Percentiles rank a stretch among this genome's conserved stretches.
These are phyloP conservation scores for Fonsecaea nubica DNA, from an alignment of 2,329 filamentous ascomycete genomes.

Conservation along the genomic window DNA sequence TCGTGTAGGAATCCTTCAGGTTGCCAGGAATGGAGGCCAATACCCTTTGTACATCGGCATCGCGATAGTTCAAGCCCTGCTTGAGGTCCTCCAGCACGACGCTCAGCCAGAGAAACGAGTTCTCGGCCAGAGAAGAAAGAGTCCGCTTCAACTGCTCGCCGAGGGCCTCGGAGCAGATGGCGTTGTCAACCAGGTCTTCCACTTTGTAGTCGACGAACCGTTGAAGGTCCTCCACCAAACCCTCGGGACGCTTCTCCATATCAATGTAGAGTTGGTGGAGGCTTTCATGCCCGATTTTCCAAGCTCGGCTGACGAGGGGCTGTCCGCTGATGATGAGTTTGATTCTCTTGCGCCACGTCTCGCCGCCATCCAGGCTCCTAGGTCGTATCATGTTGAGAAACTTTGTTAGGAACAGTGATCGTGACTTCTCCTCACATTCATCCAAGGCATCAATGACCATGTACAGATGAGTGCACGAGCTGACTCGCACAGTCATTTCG, in stretches of 20 bases:
- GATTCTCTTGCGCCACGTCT: constrained; percentile 17
- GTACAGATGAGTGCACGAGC: constrained; percentile 22
- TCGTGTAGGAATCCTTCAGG: constrained; percentile 26
- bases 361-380: constrained; percentile 6
- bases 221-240: constrained; percentile 23
- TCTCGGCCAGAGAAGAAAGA: constrained; percentile 17
- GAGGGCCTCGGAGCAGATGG: constrained; percentile 20
- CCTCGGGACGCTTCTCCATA: constrained; percentile 25
- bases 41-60: constrained; percentile 20
- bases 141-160: constrained; percentile 23
- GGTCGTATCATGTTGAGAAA: constrained; percentile 15
- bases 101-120: constrained; percentile 31
- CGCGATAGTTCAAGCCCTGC: constrained; percentile 19
- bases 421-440: constrained; percentile 28
- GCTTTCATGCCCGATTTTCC: constrained; percentile 7
- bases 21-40: constrained; percentile 20
- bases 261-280: constrained; percentile 25
- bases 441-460: constrained; percentile 32
- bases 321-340: constrained; percentile 27
- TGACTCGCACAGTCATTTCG: constrained; percentile 17
- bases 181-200: constrained; percentile 24
- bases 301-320: constrained; percentile 21
- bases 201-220: constrained; percentile 30
- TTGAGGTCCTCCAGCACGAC: constrained; percentile 27
- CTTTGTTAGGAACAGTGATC: constrained; percentile 23